A percentile compares a stretch with the other conserved stretches of the same genome.
Evolutionary conservation across 2,329 filamentous ascomycete species (phyloP).

Genomic region (Fusarium dlaminii): DNA sequence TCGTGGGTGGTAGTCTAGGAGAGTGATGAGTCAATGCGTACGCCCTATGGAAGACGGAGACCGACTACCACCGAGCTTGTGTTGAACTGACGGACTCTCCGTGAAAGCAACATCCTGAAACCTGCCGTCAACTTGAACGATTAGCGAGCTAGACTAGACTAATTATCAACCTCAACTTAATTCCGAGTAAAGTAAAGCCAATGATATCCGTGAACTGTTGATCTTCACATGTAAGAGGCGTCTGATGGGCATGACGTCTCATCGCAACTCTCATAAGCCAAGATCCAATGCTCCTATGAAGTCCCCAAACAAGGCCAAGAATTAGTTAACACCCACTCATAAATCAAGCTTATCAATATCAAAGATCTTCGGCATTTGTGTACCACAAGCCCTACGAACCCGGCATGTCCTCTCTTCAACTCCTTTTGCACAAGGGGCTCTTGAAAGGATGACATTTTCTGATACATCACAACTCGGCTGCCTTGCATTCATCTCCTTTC

Average conservation of each 20-base stretch:
- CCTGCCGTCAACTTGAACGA: not conserved
- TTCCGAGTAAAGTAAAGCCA: not conserved
- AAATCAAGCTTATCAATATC: conserved; percentile 5
- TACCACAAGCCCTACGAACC: not conserved
- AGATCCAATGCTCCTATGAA: not conserved
- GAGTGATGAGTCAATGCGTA: not conserved
- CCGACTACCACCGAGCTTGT: conserved; percentile 24
- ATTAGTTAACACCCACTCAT: not conserved
- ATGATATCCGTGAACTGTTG: not conserved
- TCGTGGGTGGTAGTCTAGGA: not conserved
- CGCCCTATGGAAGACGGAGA: conserved; percentile 8
- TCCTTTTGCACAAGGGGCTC: not conserved
- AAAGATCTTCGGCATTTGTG: not conserved
- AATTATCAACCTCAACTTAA: not conserved
- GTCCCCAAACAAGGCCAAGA: not conserved
- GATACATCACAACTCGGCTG: conserved; percentile 29
- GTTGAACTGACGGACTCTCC: not conserved
- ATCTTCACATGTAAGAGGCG: conserved; percentile 24
- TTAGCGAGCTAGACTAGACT: not conserved
- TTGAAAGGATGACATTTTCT: not conserved
- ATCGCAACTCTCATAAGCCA: not conserved
- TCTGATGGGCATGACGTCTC: not conserved
- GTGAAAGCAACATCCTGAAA: not conserved
- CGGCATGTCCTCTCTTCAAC: not conserved
- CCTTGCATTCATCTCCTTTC: conserved; percentile 18